Evolutionary conservation across 768 basidiomycete genomes (phyloP).

Genomic region (Scleroderma citrinum): DNA sequence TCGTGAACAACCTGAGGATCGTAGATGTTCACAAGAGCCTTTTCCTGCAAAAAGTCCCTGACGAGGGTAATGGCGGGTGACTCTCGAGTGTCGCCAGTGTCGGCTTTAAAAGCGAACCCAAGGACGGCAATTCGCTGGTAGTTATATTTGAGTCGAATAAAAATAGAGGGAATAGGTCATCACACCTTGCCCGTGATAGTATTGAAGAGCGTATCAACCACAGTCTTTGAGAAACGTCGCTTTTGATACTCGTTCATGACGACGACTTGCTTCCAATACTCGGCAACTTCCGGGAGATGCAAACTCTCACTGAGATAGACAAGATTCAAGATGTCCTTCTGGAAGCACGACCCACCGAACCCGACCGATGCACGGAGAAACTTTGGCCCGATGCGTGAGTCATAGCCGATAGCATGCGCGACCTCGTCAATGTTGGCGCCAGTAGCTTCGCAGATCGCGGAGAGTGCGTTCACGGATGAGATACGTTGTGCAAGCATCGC

Average conservation of each 20-base stretch:
- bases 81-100: slow-evolving; percentile 98
- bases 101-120: slow-evolving; percentile 98
- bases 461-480: slow-evolving; percentile 95
- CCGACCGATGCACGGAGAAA: slow-evolving; percentile 96
- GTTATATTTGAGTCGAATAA: not conserved
- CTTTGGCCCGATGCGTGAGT: slow-evolving; percentile 88
- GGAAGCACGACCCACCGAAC: slow-evolving; percentile 98
- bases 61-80: slow-evolving; percentile 92
- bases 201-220: slow-evolving; percentile 97
- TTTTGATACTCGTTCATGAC: slow-evolving; percentile 99
- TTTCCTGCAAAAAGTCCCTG: slow-evolving; percentile 88
- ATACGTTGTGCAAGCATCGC: slow-evolving; percentile 99
- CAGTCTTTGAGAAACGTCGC: slow-evolving; percentile 88
- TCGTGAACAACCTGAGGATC: slow-evolving; percentile 82
- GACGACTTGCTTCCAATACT: slow-evolving; percentile 96
- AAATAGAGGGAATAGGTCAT: not conserved
- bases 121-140: slow-evolving; percentile 85
- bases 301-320: slow-evolving; percentile 94
- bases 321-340: slow-evolving; percentile 98
- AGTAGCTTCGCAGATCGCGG: slow-evolving; percentile 97
- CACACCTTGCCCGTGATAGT: slow-evolving; percentile 94
- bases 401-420: slow-evolving; percentile 87
- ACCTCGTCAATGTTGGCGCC: slow-evolving; percentile 99
- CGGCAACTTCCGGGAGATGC: slow-evolving; percentile 94
- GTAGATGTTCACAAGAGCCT: slow-evolving; percentile 81